Conservation (phyloP, 2,329 filamentous ascomycete species). For the Cucurbitaria berberidis region DNA sequence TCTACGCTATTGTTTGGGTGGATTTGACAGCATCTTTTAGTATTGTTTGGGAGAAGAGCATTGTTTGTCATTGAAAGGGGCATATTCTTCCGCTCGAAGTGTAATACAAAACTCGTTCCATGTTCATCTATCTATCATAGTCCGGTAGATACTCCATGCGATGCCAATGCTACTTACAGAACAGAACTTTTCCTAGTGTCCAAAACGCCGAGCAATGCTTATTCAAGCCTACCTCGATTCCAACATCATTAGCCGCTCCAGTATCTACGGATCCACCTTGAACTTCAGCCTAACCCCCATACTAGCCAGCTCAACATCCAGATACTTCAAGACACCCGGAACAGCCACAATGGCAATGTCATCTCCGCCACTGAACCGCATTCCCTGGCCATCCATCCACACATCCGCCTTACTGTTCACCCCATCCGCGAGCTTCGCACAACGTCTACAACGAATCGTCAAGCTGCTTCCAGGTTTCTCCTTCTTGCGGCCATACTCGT, state of each 20-base stretch:
- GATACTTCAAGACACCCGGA: constrained; percentile 87
- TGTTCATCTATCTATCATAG: neutral
- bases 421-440: constrained; percentile 63
- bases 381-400: constrained; percentile 91
- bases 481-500: constrained; percentile 63
- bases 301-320: constrained; percentile 92
- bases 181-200: neutral
- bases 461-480: constrained; percentile 63
- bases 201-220: constrained; percentile 3
- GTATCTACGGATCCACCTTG: constrained; percentile 64
- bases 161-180: neutral
- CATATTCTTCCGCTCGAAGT: too few relatives aligned
- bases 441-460: constrained; percentile 79
- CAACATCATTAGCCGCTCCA: neutral
- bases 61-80: too few relatives aligned
- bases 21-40: too few relatives aligned
- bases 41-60: too few relatives aligned
- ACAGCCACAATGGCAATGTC: constrained; percentile 91
- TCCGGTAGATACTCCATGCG: neutral
- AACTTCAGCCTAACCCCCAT: constrained; percentile 98
- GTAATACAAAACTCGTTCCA: neutral
- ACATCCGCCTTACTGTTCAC: constrained; percentile 67
- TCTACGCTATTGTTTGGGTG: too few relatives aligned
- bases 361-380: constrained; percentile 84
- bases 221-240: too few relatives aligned